Conservation (phyloP, 352 stramenopile species). For the Phytophthora nicotianae region DNA sequence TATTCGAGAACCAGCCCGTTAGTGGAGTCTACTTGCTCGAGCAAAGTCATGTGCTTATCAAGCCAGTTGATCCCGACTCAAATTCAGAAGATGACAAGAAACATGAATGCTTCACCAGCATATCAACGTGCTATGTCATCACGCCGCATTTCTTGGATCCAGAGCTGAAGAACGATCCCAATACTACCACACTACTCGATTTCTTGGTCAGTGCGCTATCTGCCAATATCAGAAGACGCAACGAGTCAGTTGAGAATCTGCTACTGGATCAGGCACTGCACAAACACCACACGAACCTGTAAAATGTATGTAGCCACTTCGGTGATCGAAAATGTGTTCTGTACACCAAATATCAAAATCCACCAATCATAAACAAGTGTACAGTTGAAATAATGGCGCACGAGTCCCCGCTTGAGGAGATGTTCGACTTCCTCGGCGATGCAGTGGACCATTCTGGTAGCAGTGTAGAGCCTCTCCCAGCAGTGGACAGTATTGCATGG, state of each 20-base stretch:
- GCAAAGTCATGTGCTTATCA: constrained; percentile 62
- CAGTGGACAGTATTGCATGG: neutral
- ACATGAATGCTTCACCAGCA: constrained; percentile 37
- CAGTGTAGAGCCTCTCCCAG: neutral
- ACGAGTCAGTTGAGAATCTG: constrained; percentile 55
- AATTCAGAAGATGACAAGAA: constrained; percentile 14
- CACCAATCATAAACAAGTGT: too few relatives aligned
- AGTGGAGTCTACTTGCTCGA: constrained; percentile 51
- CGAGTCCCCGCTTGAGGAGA: constrained; percentile 1
- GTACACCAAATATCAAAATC: neutral
- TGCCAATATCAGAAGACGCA: constrained; percentile 36
- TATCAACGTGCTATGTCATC: constrained; percentile 60
- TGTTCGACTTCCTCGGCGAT: constrained; percentile 25
- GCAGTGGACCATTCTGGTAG: neutral
- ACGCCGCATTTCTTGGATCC: constrained; percentile 47
- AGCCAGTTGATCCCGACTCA: constrained; percentile 27
- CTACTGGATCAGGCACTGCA: constrained; percentile 34
- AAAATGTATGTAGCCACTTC: constrained; percentile 15
- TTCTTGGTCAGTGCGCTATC: constrained; percentile 45
- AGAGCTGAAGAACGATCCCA: constrained; percentile 28
- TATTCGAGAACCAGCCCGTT: constrained; percentile 50
- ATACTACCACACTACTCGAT: constrained; percentile 40
- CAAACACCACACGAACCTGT: constrained; percentile 12
- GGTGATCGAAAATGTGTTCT: constrained; percentile 10
- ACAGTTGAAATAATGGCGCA: neutral